Evolutionary conservation across 768 basidiomycete species (phyloP).

Genomic region (Chalciporus piperatus): DNA sequence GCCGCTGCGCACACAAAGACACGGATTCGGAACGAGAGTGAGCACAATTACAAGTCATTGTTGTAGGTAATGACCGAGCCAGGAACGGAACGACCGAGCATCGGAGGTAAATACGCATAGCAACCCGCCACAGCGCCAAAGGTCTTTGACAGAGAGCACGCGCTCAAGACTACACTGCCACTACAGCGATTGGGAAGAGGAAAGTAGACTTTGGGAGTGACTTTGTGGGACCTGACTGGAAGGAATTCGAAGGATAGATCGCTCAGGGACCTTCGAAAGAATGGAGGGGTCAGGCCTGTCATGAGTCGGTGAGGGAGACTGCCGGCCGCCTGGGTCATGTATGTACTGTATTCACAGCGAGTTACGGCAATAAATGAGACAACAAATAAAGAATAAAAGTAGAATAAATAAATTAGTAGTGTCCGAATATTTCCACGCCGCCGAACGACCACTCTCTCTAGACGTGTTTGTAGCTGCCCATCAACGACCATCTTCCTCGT

Average conservation of each 20-base stretch:
- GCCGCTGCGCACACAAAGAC: too few species aligned
- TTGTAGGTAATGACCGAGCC: not conserved
- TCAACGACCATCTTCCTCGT: slow-evolving; percentile 27
- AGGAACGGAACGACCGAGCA: not conserved
- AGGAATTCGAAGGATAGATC: not conserved
- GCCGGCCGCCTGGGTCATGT: slow-evolving; percentile 10
- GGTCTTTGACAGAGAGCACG: too few species aligned
- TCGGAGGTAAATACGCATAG: not conserved
- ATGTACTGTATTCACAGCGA: too few species aligned
- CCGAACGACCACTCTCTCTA: slow-evolving; percentile 22
- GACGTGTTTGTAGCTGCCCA: slow-evolving; percentile 14
- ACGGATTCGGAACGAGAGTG: too few species aligned
- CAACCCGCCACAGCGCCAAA: not conserved
- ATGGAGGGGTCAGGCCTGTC: slow-evolving; percentile 1
- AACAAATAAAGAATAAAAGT: slow-evolving; percentile 3
- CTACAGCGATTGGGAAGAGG: too few species aligned
- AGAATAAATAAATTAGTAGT: slow-evolving; percentile 26
- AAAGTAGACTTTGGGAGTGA: too few species aligned
- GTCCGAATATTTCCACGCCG: slow-evolving; percentile 26
- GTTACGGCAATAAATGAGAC: slow-evolving; percentile 17
- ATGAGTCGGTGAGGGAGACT: slow-evolving; percentile 6
- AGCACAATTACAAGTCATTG: too few species aligned
- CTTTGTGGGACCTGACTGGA: too few species aligned
- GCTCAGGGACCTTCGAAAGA: not conserved
- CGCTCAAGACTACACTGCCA: too few species aligned